These are phyloP conservation scores for Entomortierella beljakovae DNA, from an alignment of 192 early-diverging fungal genomes.

Conservation along the genomic window DNA sequence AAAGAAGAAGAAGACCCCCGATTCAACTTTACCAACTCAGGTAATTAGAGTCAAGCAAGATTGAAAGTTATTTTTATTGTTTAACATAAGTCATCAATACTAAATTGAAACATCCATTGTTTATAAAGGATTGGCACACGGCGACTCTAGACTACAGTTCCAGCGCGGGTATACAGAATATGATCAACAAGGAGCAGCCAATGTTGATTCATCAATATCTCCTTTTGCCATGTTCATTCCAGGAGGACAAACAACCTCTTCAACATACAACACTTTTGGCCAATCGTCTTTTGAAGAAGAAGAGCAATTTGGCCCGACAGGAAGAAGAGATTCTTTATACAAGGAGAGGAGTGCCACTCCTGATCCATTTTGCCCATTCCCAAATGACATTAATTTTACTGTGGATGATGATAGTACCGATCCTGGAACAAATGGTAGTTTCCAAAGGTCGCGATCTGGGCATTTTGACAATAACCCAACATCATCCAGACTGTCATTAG, in stretches of 20 bases:
- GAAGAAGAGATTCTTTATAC: conserved; percentile 11
- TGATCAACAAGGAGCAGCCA: background rate
- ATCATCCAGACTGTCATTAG: background rate
- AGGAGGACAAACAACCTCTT: background rate
- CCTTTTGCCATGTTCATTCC: conserved; percentile 24
- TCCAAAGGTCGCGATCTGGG: background rate
- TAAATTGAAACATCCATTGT: too few relatives aligned
- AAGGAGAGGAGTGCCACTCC: conserved; percentile 23
- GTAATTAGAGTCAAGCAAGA: background rate
- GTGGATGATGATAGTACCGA: conserved; percentile 46
- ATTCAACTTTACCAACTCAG: background rate
- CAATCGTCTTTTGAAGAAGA: background rate
- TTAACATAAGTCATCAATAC: too few relatives aligned
- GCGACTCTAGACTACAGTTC: background rate
- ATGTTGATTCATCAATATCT: background rate
- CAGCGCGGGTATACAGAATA: background rate
- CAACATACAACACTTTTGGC: background rate
- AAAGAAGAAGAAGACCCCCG: conserved; percentile 24
- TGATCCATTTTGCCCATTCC: conserved; percentile 50
- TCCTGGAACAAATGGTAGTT: background rate
- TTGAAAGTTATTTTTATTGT: too few relatives aligned
- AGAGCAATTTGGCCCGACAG: background rate
- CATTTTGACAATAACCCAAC: background rate
- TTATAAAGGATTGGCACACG: too few relatives aligned
- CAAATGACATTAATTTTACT: conserved; percentile 33